Evolutionary conservation across 345 rosid species (phyloP).

Genomic region (Salix exigua): DNA sequence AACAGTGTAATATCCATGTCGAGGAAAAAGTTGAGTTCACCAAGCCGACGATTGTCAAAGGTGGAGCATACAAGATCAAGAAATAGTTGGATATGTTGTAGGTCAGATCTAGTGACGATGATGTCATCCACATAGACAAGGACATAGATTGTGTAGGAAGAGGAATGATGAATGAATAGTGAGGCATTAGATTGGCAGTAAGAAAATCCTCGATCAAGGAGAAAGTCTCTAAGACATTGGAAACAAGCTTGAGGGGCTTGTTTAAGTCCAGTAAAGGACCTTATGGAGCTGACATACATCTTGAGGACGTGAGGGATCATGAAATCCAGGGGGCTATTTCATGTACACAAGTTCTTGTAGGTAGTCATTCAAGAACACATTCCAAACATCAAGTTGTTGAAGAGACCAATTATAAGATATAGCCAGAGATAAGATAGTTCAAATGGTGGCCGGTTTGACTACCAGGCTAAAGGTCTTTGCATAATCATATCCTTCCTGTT

Average conservation of each 20-base stretch:
- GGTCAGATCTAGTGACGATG: no score
- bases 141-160: no score
- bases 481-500: background rate
- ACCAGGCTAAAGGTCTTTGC: background rate
- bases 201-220: background rate
- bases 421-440: accelerated
- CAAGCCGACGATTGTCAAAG: no score
- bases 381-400: background rate
- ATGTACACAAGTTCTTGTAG: no score
- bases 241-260: background rate
- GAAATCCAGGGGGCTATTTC: background rate
- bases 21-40: background rate
- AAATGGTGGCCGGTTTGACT: no score
- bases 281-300: background rate
- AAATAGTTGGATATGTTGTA: no score
- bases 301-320: background rate
- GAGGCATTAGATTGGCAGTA: background rate
- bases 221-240: background rate
- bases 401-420: background rate
- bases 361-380: background rate
- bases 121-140: no score
- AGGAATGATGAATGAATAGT: no score
- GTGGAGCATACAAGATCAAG: no score
- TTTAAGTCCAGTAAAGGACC: background rate
- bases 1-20: background rate